phyloP scores from a whole-genome alignment of 805 yeast species.

The Saturnispora diversa region DNA sequence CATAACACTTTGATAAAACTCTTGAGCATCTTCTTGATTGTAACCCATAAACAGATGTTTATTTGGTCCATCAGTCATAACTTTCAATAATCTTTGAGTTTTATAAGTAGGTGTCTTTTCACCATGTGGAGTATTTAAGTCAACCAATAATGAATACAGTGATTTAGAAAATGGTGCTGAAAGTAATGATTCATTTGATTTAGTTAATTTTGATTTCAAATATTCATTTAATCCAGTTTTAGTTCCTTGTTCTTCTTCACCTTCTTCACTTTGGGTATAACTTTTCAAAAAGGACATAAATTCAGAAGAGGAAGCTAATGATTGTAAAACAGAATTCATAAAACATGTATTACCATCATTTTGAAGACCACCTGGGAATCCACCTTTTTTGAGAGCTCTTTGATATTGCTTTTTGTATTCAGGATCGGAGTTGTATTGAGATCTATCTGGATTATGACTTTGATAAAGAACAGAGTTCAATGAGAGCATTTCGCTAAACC shows the following conservation, averaged over 20 bases:
- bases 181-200: slow-evolving; percentile 5
- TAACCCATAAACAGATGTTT: slow-evolving; percentile 73
- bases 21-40: slow-evolving; percentile 96
- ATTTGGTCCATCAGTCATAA: slow-evolving; percentile 72
- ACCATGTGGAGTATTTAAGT: slow-evolving; percentile 50
- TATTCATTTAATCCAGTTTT: slow-evolving; percentile 14
- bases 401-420: slow-evolving; percentile 16
- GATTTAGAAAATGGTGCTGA: slow-evolving; percentile 42
- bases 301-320: slow-evolving; percentile 65
- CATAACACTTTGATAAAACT: slow-evolving; percentile 77
- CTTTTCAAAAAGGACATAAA: slow-evolving; percentile 48
- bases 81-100: slow-evolving; percentile 51
- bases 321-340: slow-evolving; percentile 85
- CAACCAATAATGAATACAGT: slow-evolving; percentile 42
- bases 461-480: slow-evolving; percentile 11
- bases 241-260: slow-evolving; percentile 11
- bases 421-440: slow-evolving; percentile 8
- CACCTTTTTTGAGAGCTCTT: slow-evolving; percentile 52
- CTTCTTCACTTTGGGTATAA: slow-evolving; percentile 12
- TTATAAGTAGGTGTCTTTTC: slow-evolving; percentile 50
- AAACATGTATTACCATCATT: slow-evolving; percentile 94
- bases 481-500: slow-evolving; percentile 13
- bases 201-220: slow-evolving; percentile 16
- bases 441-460: slow-evolving; percentile 10
- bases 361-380: slow-evolving; percentile 73